Conservation (phyloP, 1,284 basidiomycete species). For the Chiua sp. region DNA sequence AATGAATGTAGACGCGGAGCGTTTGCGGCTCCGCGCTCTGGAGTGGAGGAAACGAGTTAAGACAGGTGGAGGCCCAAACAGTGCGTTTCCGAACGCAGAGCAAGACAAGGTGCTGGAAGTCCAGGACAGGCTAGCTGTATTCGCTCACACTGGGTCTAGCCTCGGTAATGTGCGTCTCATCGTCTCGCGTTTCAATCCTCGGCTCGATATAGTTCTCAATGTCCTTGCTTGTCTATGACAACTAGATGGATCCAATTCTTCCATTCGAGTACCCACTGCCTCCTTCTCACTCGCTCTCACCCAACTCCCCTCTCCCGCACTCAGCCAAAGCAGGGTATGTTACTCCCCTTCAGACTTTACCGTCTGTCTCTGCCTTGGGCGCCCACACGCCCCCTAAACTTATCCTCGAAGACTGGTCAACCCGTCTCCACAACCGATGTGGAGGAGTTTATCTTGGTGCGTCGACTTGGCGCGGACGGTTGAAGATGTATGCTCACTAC, state of each 20-base stretch:
- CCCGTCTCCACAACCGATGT: constrained; percentile 34
- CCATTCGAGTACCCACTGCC: no score
- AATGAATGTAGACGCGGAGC: no score
- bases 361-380: no score
- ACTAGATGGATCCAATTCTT: no score
- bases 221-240: no score
- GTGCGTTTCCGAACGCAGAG: not conserved
- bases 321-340: no score
- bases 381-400: no score
- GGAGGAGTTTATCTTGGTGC: constrained; percentile 55
- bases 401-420: no score
- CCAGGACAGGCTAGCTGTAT: not conserved
- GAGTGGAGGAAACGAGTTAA: constrained; percentile 13
- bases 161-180: constrained; percentile 12
- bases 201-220: constrained; percentile 30
- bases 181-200: constrained; percentile 23
- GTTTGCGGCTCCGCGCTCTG: not conserved
- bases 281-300: no score
- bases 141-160: constrained; percentile 17
- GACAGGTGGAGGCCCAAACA: not conserved
- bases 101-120: not conserved
- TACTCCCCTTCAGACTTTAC: no score
- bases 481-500: constrained; percentile 43
- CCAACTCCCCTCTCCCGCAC: no score
- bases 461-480: constrained; percentile 33